phyloP scores from a whole-genome alignment of 2,329 filamentous ascomycete genomes.

The Furcasterigmium furcatum region DNA sequence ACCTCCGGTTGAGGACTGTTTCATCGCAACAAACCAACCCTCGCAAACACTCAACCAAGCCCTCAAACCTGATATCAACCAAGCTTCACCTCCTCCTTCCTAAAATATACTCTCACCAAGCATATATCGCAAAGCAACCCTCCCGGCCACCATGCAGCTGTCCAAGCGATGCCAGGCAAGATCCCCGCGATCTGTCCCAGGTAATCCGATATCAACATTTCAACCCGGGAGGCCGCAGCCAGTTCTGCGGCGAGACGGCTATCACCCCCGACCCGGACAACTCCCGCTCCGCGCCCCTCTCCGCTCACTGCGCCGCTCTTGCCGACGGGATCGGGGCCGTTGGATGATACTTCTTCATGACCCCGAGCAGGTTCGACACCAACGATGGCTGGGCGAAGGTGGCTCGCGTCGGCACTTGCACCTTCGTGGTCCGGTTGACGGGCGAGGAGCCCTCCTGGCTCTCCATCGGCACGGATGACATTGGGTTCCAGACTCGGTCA shows the following conservation, averaged over 20 bases:
- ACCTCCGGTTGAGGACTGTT: too few species aligned
- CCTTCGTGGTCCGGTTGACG: conserved; percentile 6
- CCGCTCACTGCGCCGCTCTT: conserved; percentile 7
- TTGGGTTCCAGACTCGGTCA: conserved; percentile 9
- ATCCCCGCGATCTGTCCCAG: too few species aligned
- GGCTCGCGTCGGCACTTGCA: conserved; percentile 7
- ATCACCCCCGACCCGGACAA: conserved; percentile 5
- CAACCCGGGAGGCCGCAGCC: too few species aligned
- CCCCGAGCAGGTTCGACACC: conserved; percentile 6
- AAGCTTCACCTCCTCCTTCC: too few species aligned
- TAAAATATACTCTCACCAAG: too few species aligned
- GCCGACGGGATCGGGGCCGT: neutral
- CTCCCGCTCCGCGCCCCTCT: conserved; percentile 7
- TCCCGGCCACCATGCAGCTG: too few species aligned
- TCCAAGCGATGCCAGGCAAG: too few species aligned
- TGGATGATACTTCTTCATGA: conserved; percentile 10
- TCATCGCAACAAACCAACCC: too few species aligned
- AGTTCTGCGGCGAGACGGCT: conserved; percentile 11
- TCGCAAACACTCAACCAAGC: too few species aligned
- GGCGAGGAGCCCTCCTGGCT: conserved; percentile 1
- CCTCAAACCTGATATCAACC: too few species aligned
- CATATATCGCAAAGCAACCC: too few species aligned
- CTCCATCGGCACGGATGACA: conserved; percentile 11
- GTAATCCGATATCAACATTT: too few species aligned
- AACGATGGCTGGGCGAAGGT: conserved; percentile 9